These are phyloP conservation scores for Biscogniauxia sp. DNA, from an alignment of 2,329 filamentous ascomycete species.

Conservation along the genomic window DNA sequence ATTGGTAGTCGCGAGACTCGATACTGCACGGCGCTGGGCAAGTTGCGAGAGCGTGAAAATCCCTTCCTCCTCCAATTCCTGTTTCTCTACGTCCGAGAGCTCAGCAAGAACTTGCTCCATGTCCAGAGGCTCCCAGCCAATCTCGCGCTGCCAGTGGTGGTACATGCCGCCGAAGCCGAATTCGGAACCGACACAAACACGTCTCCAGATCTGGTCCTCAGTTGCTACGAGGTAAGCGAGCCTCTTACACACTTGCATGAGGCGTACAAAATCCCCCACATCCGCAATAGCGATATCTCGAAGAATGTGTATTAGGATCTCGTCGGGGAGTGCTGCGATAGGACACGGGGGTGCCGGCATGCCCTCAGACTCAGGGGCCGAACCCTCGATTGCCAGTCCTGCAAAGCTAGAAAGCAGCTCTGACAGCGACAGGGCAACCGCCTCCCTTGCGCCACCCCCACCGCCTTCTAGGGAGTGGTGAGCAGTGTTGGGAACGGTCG, in stretches of 20 bases:
- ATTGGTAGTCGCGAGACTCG: conserved; percentile 37
- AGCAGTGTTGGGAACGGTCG: conserved; percentile 51
- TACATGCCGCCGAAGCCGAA: conserved; percentile 84
- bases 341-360: conserved; percentile 75
- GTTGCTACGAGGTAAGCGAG: conserved; percentile 81
- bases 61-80: conserved; percentile 24
- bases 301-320: conserved; percentile 80
- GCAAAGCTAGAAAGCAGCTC: conserved; percentile 79
- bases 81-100: conserved; percentile 6
- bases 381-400: conserved; percentile 63
- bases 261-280: conserved; percentile 70
- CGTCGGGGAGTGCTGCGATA: conserved; percentile 73
- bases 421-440: conserved; percentile 51
- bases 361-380: conserved; percentile 67
- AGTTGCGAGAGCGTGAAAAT: conserved; percentile 39
- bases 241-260: conserved; percentile 80
- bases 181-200: conserved; percentile 65
- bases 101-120: conserved; percentile 20
- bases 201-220: conserved; percentile 84
- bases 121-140: conserved; percentile 54
- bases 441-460: background rate
- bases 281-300: conserved; percentile 70
- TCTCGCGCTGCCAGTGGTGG: conserved; percentile 68
- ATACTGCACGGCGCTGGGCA: conserved; percentile 31
- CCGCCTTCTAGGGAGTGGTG: conserved; percentile 54